Evolutionary conservation across 441 rosid species (phyloP), one percentile per base, ranked within the genome.

Genomic region (Jatropha podagrica): DNA sequence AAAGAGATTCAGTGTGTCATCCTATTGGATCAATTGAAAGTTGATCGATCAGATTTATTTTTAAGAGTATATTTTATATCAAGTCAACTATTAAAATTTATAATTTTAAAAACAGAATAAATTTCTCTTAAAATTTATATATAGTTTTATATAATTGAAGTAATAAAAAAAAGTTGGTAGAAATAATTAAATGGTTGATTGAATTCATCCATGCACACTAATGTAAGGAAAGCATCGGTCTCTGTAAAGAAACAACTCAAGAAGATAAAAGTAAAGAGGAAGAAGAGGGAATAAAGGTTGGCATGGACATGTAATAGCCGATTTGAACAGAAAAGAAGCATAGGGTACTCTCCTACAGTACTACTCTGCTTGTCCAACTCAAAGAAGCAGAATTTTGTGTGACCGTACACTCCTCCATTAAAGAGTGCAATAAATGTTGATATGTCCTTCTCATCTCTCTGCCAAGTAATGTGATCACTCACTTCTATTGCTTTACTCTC

Each of bases 361-460:
- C 81, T 44, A 73, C 71, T 32, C 32, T 44, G 74, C 65, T 68
- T 79, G 82, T 79, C 80, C 83, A 81, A 68, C 74, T 76, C 79
- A 60, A 60, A 76, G 73, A 42, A 66, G 79, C 81, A 79, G 72
- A 79, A 62, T 69, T 74, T 71, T 71, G 70, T 62, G 55, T 37
- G 64, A 32, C 84, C 71, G 67, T 70, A 77, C 81, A 74, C 73
- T 74, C 51, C 79, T 74, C 51, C 79, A 80, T 71, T 72, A 73
- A 68, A 74, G 71, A 7, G 65, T 82, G 74, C 72, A 73, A 62
- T 58, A 46, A 71, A 76, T 59, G 71, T 65, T 83, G 86, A 79
- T 66, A 44, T 26, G 86, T 85, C 86, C 66, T 68, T 81, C 85
- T 82, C 84, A 74, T 20, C 14, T 66, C 65, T 67, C 77, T 63